Base-by-base conservation (phyloP, 2,329 filamentous ascomycete genomes). In the Colletotrichum sp. region DNA sequence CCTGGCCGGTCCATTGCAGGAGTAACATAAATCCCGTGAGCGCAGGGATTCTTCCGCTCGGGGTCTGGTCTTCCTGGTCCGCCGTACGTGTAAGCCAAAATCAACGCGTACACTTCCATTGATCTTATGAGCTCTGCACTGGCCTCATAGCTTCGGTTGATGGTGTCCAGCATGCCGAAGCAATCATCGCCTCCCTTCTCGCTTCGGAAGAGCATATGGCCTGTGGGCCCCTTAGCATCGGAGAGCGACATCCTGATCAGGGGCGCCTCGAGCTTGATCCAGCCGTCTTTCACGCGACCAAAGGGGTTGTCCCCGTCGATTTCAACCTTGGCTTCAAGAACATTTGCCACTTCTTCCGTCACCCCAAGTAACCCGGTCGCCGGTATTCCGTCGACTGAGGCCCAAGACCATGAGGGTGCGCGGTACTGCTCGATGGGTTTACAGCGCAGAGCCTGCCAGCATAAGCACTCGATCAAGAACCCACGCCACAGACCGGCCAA, bases 401-500 rank as follows among this genome's bases (percentile, higher is more conserved):
- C 71, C 75, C 75, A 77, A 8, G 72, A 71, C 72, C 75, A 75
- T 16, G 67, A 75, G 9, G 75, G 72, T 12, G 72, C 75, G 9
- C 75, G 75, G n/a, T 76, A 77, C 1, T 55, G 49, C 12, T 36
- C 63, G 8, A 18, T 13, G 6, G 62, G 28, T n/a, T 63, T 68
- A 26, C 72, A 72, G 12, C 6, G 6, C 26, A 72, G 55, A 24
- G 52, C 24, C 7, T 76, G 64, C 75, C 75, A 77, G 34, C 55
- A 75, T 18, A 77, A 10, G 9, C 57, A 21, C 7, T 66, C 30
- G 26, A 76, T 65, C 12, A 77, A 39, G 3, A 32, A 65, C 6
- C 36, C 26, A 13, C 72, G 60, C 83, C 83, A 84, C 24, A 84
- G 52, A 1, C 83, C 81, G 1, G 83, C 83, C 2, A 79, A 71